Percentiles rank a stretch among this genome's conserved stretches.
Conservation (phyloP, 257 asterid species). For the Nicotiana knightiana region DNA sequence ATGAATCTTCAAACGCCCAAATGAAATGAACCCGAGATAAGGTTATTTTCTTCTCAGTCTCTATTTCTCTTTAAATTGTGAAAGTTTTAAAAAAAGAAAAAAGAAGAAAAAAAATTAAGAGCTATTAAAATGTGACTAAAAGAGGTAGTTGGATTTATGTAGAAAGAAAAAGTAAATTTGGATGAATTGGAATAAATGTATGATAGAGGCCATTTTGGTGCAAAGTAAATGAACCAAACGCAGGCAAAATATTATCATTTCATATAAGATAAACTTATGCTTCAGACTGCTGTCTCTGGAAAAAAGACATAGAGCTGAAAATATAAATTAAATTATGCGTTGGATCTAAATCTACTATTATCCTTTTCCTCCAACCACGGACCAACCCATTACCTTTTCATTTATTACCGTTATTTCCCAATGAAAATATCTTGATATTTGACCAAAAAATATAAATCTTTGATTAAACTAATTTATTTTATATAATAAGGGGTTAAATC, state of each 20-base stretch:
- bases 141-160: not conserved
- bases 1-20: not conserved
- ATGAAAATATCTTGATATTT: not conserved
- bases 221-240: not conserved
- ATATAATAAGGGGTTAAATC: too few species aligned
- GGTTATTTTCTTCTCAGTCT: not conserved
- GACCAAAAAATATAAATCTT: not conserved
- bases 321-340: not conserved
- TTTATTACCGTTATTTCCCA: not conserved
- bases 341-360: not conserved
- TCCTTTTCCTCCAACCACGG: not conserved
- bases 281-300: not conserved
- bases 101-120: not conserved
- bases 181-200: not conserved
- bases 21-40: not conserved
- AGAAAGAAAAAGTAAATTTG: not conserved
- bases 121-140: not conserved
- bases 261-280: not conserved
- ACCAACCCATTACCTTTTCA: conserved; percentile 7
- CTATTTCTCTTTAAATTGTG: not conserved
- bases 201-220: conserved; percentile 7
- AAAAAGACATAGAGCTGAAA: not conserved
- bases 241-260: not conserved
- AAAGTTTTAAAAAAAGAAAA: not conserved
- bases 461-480: too few species aligned